Evolutionary conservation across 257 asterid genomes (phyloP).

Genomic region (Nicotiana obtusifolia): DNA sequence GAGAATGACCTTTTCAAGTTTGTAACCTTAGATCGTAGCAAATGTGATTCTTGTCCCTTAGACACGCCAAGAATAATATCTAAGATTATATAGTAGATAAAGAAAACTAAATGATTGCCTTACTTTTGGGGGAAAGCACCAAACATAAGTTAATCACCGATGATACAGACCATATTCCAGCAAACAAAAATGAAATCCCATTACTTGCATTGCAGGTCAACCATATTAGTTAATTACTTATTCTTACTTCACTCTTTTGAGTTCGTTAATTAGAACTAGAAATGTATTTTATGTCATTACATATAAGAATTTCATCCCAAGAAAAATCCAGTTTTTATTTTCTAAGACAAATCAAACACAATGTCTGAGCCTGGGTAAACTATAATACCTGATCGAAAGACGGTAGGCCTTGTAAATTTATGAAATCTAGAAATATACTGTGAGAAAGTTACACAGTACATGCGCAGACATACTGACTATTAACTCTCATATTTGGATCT

Average conservation of each 20-base stretch:
- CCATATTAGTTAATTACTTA: background rate
- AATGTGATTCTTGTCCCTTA: conserved; percentile 1
- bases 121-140: background rate
- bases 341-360: background rate
- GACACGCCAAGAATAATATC: background rate
- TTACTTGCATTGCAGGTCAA: background rate
- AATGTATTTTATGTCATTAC: background rate
- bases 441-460: background rate
- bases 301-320: background rate
- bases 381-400: background rate
- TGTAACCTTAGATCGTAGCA: background rate
- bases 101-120: background rate
- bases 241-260: background rate
- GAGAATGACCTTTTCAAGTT: background rate
- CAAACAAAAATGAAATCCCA: background rate
- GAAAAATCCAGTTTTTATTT: background rate
- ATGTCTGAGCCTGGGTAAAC: background rate
- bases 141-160: background rate
- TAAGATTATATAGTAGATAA: background rate
- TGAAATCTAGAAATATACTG: background rate
- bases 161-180: too few species aligned
- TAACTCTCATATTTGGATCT: background rate
- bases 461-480: background rate
- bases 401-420: background rate
- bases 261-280: background rate